Conservation (phyloP, 2,329 filamentous ascomycete genomes). For the Pezicula carpinea region DNA sequence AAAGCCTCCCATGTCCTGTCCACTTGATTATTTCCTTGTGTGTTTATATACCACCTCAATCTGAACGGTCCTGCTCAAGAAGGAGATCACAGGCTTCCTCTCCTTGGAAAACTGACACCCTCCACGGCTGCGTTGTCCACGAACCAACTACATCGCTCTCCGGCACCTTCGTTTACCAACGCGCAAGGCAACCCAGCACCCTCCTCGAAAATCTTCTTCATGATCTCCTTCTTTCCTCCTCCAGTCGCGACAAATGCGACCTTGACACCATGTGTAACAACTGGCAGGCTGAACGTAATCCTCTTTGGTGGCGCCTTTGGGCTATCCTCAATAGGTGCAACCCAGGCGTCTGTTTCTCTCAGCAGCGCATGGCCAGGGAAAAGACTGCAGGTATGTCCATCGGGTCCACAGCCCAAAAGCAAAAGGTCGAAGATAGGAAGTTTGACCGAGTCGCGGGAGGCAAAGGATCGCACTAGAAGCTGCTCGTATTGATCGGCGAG, state of each 20-base stretch:
- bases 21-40: too few species aligned
- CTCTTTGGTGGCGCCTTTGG: conserved; percentile 89
- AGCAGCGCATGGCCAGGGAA: conserved; percentile 88
- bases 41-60: too few species aligned
- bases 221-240: conserved; percentile 79
- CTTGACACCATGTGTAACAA: conserved; percentile 79
- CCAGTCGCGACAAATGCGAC: conserved; percentile 92
- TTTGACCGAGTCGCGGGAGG: conserved; percentile 87
- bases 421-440: conserved; percentile 93
- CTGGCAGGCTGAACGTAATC: conserved; percentile 88
- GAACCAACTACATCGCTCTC: conserved; percentile 93
- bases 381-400: conserved; percentile 94
- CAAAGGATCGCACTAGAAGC: conserved; percentile 78
- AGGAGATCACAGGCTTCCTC: conserved; percentile 53
- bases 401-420: conserved; percentile 87
- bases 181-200: conserved; percentile 74
- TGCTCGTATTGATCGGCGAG: conserved; percentile 93
- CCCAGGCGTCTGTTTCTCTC: conserved; percentile 85
- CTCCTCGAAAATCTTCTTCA: conserved; percentile 88
- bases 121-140: conserved; percentile 82
- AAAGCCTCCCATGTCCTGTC: too few species aligned
- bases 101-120: conserved; percentile 76
- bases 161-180: conserved; percentile 78
- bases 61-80: conserved; percentile 24
- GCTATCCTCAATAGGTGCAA: conserved; percentile 85